Evolutionary conservation across 345 rosid genomes (phyloP), one percentile per base, ranked within the genome.

Genomic region (Pistacia atlantica): DNA sequence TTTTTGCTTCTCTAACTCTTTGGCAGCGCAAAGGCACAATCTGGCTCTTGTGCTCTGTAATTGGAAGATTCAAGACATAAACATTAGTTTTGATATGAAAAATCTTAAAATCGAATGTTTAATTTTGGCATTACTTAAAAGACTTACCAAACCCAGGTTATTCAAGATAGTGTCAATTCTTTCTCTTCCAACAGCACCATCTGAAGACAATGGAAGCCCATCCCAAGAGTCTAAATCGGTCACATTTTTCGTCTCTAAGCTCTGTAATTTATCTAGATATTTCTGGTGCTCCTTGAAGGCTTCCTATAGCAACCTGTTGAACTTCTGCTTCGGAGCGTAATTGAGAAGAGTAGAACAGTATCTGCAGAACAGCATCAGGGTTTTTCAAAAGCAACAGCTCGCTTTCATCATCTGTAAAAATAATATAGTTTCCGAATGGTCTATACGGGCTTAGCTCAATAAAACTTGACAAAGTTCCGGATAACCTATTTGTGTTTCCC

Each of bases 301-400:
- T 87, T 83, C 62, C 71, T 11, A 2, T 16, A 59, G 90, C 90
- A 58, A 81, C 56, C 0, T 11, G 77, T 1, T 52, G 14, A 48
- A 20, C 56, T 73, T 91, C 96, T 66, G 22, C 56, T 37, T 74
- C 80, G 25, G 83, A 63, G 54, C 67, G 77, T 28, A 82, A 73
- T 86, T 92, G 97, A 69, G 74, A 83, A 68, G 96, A 79, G 79
- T 90, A 89, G 77, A 88, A 90, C 82, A 95, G 75, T 3, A 91
- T 66, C 75, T 95, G 98, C 70, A 93, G 87, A 79, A 90, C 75
- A 38, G 94, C 93, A 72, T 90, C 96, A 3, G 97, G 83, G 81
- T 95, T 93, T 79, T 64, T 85, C 78, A 88, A 73, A 1, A 82
- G 78, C 18, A 93, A 77, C 86, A 84, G 78, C 68, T 83, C 84